Conservation (phyloP, 192 early-diverging fungal species). For the Chytriomyces sp. region DNA sequence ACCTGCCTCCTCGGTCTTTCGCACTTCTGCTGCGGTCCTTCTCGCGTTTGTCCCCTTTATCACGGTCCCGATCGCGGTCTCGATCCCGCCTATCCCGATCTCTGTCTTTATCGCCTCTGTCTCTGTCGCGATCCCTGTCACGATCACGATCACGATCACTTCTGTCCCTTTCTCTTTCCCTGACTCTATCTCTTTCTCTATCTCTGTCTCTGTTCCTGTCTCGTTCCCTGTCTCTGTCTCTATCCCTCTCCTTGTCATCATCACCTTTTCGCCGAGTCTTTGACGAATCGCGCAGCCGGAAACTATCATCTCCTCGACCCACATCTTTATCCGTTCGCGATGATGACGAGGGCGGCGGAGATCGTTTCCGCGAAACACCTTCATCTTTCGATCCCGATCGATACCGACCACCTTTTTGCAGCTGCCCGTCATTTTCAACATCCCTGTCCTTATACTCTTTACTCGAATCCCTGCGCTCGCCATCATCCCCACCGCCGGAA, state of each 20-base stretch:
- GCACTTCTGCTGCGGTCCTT: conserved; percentile 1
- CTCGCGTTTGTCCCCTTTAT: not conserved
- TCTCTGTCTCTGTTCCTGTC: not conserved
- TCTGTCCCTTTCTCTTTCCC: not conserved
- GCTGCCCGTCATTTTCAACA: too few relatives aligned
- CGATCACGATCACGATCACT: conserved; percentile 9
- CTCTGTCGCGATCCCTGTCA: conserved; percentile 1
- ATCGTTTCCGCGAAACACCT: too few relatives aligned
- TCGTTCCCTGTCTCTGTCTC: not conserved
- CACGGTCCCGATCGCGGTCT: conserved; percentile 1
- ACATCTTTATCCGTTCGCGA: too few relatives aligned
- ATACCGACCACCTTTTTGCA: too few relatives aligned
- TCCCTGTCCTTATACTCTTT: too few relatives aligned
- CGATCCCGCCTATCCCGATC: conserved; percentile 8
- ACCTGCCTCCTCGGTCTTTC: not conserved
- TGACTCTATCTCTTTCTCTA: too few relatives aligned
- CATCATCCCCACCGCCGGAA: not conserved
- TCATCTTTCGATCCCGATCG: too few relatives aligned
- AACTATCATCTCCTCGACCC: not conserved
- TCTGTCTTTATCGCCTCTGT: not conserved
- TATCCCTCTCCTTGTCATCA: not conserved
- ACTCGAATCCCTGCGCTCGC: too few relatives aligned
- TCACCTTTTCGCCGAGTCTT: not conserved
- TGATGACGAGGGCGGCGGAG: too few relatives aligned
- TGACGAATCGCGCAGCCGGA: not conserved